These are phyloP conservation scores for Serpula lacrymans DNA, from an alignment of 768 basidiomycete genomes.

Conservation along the genomic window DNA sequence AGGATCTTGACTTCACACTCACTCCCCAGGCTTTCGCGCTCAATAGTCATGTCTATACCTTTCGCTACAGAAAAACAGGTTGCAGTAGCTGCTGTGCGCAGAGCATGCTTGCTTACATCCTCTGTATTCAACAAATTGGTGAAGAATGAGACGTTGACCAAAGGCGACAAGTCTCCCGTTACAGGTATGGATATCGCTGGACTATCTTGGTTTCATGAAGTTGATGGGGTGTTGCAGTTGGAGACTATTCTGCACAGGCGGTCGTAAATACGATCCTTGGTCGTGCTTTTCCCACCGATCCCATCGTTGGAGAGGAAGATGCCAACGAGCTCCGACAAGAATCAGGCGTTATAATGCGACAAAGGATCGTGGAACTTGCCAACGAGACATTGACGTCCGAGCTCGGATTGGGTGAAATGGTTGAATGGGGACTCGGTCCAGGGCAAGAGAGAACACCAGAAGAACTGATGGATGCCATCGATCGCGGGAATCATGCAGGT, in stretches of 20 bases:
- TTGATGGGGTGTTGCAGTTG: conserved; percentile 49
- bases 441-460: conserved; percentile 46
- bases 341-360: conserved; percentile 40
- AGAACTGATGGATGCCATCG: conserved; percentile 81
- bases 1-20: conserved; percentile 4
- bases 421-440: conserved; percentile 72
- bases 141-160: conserved; percentile 81
- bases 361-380: conserved; percentile 76
- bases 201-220: background rate
- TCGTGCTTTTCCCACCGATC: conserved; percentile 77
- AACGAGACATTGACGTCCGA: conserved; percentile 69
- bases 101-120: conserved; percentile 81
- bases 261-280: conserved; percentile 80
- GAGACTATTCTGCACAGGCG: conserved; percentile 92
- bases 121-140: conserved; percentile 85
- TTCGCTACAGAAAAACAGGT: conserved; percentile 73
- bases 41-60: conserved; percentile 45
- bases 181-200: conserved; percentile 50
- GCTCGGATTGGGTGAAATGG: conserved; percentile 51
- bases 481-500: conserved; percentile 73
- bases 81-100: conserved; percentile 81
- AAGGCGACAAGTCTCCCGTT: conserved; percentile 90
- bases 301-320: conserved; percentile 95
- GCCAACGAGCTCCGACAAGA: conserved; percentile 68
- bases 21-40: background rate